Evolutionary conservation across 768 basidiomycete genomes (phyloP).

Genomic region (Collybia mongolica): DNA sequence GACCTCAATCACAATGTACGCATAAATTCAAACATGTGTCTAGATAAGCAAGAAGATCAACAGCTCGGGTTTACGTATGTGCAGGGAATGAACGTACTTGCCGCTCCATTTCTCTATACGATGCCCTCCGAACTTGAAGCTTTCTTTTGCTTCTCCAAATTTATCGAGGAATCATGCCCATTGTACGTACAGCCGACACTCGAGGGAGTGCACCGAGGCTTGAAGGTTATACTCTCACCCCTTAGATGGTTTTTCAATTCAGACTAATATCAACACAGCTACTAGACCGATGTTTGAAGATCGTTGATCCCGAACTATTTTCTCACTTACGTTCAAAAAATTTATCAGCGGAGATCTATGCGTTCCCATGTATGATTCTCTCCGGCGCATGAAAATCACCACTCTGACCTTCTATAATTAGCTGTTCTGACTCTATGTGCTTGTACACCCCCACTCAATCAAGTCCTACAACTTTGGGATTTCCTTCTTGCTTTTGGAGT

Average conservation of each 20-base stretch:
- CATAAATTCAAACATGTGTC: neutral
- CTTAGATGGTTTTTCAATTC: neutral
- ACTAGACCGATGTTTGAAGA: slow-evolving; percentile 87
- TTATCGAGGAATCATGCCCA: slow-evolving; percentile 94
- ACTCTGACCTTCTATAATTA: slow-evolving; percentile 26
- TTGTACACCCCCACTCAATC: slow-evolving; percentile 93
- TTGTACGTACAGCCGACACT: slow-evolving; percentile 96
- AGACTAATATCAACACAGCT: slow-evolving; percentile 48
- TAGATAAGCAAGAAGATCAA: slow-evolving; percentile 77
- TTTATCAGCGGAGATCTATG: slow-evolving; percentile 93
- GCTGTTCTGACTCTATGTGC: slow-evolving; percentile 95
- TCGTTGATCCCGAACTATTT: slow-evolving; percentile 87
- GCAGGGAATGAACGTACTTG: slow-evolving; percentile 99
- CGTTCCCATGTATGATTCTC: slow-evolving; percentile 82
- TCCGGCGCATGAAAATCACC: neutral
- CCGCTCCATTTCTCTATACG: slow-evolving; percentile 95
- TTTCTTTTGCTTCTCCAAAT: slow-evolving; percentile 94
- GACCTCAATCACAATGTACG: neutral
- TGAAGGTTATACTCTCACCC: slow-evolving; percentile 70
- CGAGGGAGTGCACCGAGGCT: slow-evolving; percentile 91
- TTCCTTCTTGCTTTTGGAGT: slow-evolving; percentile 96
- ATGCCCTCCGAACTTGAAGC: slow-evolving; percentile 99
- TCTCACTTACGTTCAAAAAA: slow-evolving; percentile 84
- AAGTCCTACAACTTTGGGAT: slow-evolving; percentile 96
- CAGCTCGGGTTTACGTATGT: slow-evolving; percentile 92